These are phyloP conservation scores for Sonneratia caseolaris DNA, from an alignment of 345 rosid genomes.

Conservation along the genomic window DNA sequence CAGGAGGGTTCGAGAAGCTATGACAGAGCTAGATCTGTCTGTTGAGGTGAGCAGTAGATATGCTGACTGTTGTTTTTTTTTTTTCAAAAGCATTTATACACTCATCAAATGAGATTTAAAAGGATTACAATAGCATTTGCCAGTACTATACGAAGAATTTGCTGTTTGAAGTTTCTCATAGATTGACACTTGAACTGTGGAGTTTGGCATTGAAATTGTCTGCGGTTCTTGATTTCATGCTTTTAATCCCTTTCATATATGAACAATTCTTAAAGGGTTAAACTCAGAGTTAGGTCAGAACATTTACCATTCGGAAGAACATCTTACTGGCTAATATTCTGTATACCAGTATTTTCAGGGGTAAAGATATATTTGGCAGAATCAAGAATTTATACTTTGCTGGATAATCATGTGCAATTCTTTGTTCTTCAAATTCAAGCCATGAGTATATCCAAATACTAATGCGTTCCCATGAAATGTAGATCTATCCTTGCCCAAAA, in stretches of 20 bases:
- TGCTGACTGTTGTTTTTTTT: conserved; percentile 3
- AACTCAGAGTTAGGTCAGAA: background rate
- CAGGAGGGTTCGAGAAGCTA: conserved; percentile 71
- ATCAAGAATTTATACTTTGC: background rate
- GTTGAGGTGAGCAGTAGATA: conserved; percentile 36
- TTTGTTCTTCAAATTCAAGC: background rate
- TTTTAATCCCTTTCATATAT: background rate
- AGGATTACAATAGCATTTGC: background rate
- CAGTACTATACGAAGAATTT: background rate
- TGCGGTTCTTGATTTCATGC: background rate
- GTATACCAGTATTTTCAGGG: background rate
- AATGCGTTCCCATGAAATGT: conserved; percentile 15
- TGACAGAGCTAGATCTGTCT: conserved; percentile 82
- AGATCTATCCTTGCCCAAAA: conserved; percentile 89
- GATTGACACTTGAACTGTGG: background rate
- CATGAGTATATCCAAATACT: background rate
- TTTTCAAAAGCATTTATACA: background rate
- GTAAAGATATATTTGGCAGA: background rate
- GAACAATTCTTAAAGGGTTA: background rate
- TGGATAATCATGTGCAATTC: background rate
- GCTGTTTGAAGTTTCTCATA: background rate
- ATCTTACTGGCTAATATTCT: background rate
- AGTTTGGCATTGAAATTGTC: background rate
- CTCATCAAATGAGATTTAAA: background rate
- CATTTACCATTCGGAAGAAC: background rate